phyloP scores from a whole-genome alignment of 2,329 filamentous ascomycete species.

The Arthroderma sp. region DNA sequence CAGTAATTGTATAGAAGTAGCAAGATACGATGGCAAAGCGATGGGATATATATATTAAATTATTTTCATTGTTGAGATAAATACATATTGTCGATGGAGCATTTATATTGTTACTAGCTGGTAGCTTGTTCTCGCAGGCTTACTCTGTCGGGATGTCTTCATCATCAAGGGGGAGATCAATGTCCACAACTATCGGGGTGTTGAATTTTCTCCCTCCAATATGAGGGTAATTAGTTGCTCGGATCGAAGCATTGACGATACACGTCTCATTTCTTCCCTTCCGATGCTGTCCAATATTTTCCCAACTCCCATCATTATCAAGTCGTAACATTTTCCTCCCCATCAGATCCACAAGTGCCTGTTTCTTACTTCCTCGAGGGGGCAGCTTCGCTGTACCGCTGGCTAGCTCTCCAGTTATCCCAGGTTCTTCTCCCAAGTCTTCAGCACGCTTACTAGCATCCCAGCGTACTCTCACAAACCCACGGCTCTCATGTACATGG shows the following conservation, averaged over 20 bases:
- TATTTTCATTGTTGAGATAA: too few relatives aligned
- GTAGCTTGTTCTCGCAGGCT: too few relatives aligned
- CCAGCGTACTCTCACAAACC: constrained; percentile 41
- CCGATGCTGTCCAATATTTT: background rate
- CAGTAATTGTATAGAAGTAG: too few relatives aligned
- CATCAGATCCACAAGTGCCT: constrained; percentile 42
- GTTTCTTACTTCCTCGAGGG: constrained; percentile 38
- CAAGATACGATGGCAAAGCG: too few relatives aligned
- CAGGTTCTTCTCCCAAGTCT: background rate
- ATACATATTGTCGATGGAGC: too few relatives aligned
- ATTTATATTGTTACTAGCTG: too few relatives aligned
- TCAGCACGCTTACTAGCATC: constrained; percentile 7
- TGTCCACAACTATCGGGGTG: constrained; percentile 72
- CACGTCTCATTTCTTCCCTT: constrained; percentile 51
- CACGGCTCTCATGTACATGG: constrained; percentile 46
- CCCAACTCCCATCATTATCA: constrained; percentile 18
- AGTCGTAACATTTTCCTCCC: constrained; percentile 23
- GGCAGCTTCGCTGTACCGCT: constrained; percentile 21
- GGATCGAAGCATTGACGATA: constrained; percentile 66
- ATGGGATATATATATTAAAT: too few relatives aligned
- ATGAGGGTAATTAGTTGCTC: constrained; percentile 55
- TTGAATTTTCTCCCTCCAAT: constrained; percentile 50
- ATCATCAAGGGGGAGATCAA: constrained; percentile 46
- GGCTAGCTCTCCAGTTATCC: constrained; percentile 8
- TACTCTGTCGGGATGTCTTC: background rate